phyloP scores from a whole-genome alignment of 805 yeast genomes.

The Monosporozyma aerobia region DNA sequence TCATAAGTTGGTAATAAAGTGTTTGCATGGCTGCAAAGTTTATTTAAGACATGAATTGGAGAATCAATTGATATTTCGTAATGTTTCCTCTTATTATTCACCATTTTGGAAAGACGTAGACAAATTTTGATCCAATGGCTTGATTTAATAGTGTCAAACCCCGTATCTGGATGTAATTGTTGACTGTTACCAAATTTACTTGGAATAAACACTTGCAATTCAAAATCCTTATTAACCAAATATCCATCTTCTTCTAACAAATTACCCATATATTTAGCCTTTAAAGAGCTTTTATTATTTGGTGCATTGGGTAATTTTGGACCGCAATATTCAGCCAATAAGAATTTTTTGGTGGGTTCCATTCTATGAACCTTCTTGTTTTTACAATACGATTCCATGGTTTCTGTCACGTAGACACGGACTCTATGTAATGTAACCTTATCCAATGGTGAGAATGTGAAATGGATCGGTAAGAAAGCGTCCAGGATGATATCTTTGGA shows the following conservation, averaged over 20 bases:
- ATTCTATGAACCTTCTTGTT: slow-evolving; percentile 82
- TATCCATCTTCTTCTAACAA: slow-evolving; percentile 40
- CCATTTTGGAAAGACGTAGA: slow-evolving; percentile 62
- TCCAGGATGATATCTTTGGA: slow-evolving; percentile 83
- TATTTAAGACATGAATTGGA: slow-evolving; percentile 76
- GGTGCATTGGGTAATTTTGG: slow-evolving; percentile 31
- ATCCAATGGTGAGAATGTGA: slow-evolving; percentile 76
- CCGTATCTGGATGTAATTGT: slow-evolving; percentile 76
- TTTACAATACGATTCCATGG: slow-evolving; percentile 80
- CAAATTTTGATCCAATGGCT: slow-evolving; percentile 95
- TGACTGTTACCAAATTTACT: slow-evolving; percentile 47
- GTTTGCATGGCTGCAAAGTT: slow-evolving; percentile 71
- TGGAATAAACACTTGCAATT: slow-evolving; percentile 82
- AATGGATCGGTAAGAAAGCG: slow-evolving; percentile 73
- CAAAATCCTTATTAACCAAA: slow-evolving; percentile 67
- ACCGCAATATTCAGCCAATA: slow-evolving; percentile 75
- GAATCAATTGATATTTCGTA: slow-evolving; percentile 93
- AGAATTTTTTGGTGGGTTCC: slow-evolving; percentile 78
- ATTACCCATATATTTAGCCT: slow-evolving; percentile 36
- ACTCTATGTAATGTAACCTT: slow-evolving; percentile 80
- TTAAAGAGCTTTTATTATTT: slow-evolving; percentile 23
- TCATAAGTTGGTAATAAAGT: slow-evolving; percentile 70
- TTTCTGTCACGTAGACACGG: slow-evolving; percentile 78
- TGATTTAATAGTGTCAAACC: slow-evolving; percentile 67
- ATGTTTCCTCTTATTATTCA: slow-evolving; percentile 69